Evolutionary conservation across 2,329 filamentous ascomycete species (phyloP), one percentile per base, ranked within the genome.

Genomic region (Niveomyces coronatus): DNA sequence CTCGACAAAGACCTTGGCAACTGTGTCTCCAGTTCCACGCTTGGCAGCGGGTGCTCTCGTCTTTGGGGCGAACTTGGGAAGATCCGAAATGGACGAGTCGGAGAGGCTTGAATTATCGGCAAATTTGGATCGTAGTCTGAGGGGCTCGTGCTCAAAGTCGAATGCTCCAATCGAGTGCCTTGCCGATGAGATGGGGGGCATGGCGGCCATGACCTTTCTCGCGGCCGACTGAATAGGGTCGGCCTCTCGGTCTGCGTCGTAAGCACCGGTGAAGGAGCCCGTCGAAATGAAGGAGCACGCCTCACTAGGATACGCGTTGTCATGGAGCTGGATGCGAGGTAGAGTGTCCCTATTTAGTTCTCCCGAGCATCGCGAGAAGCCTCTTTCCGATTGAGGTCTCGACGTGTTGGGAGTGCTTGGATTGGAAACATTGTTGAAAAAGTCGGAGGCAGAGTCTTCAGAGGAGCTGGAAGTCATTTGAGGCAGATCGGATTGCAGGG

Each of bases 1-100:
- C 50, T 79, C 68, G 10, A 80, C 75, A 20, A 81, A 69, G 63
- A 79, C 71, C 58, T 79, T 81, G 23, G 71, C 71, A 10, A 77
- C 53, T 1, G 68, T 66, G 9, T 68, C 62, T 47, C 49, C 48
- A 44, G 9, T 35, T 14, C 14, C 4, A 9, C 31, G 37, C 26
- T 31, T 35, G 8, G 26, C 15, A 9, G 37, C 18, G 5, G 34
- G 37, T n/a, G 49, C 37, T 27, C 48, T 45, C 3, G 47, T 27
- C 13, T n/a, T 40, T 7, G 15, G 31, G 26, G 37, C 15, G 7
- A 40, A 31, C 13, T 15, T 40, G 3, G 31, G 27, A 15, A 40
- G 9, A 5, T 40, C 37, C 6, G 11, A 24, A 3, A 35, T 35
- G 13, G 31, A 35, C 8, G 32, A 14, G 16, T 40, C 31, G n/a